Evolutionary conservation across 768 basidiomycete genomes (phyloP).

Genomic region (Boletus vermiculosoides): DNA sequence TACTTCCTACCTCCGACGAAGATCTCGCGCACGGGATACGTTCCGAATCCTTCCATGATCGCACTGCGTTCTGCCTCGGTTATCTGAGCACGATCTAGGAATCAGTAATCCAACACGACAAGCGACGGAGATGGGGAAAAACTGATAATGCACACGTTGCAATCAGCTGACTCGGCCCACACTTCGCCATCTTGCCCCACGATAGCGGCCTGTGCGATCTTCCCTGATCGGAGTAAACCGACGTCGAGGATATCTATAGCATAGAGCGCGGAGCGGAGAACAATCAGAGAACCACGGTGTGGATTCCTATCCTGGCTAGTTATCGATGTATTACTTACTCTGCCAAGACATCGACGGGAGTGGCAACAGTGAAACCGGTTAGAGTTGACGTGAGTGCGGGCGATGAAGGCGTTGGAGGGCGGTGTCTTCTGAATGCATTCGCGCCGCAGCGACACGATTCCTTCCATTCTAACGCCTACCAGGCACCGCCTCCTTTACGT

Average conservation of each 20-base stretch:
- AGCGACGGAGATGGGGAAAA: background rate
- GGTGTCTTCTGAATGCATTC: background rate
- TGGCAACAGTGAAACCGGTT: background rate
- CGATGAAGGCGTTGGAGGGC: background rate
- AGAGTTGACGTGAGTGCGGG: background rate
- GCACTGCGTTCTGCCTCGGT: constrained; percentile 19
- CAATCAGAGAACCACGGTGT: background rate
- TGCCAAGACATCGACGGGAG: constrained; percentile 27
- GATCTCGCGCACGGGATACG: constrained; percentile 23
- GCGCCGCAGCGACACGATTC: background rate
- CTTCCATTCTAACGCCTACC: constrained; percentile 4
- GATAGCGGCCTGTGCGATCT: constrained; percentile 68
- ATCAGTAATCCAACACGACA: background rate
- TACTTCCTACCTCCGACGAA: constrained; percentile 24
- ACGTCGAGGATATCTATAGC: constrained; percentile 76
- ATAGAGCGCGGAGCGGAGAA: background rate
- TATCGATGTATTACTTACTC: constrained; percentile 17
- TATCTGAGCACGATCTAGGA: constrained; percentile 14
- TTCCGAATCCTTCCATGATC: constrained; percentile 21
- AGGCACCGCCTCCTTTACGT: background rate
- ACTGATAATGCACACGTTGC: constrained; percentile 22
- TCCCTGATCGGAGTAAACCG: constrained; percentile 73
- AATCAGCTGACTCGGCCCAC: constrained; percentile 31
- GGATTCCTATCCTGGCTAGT: background rate
- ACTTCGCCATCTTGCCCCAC: constrained; percentile 31